phyloP scores from a whole-genome alignment of 192 early-diverging fungal genomes.

The Gamsiella multidivaricata region DNA sequence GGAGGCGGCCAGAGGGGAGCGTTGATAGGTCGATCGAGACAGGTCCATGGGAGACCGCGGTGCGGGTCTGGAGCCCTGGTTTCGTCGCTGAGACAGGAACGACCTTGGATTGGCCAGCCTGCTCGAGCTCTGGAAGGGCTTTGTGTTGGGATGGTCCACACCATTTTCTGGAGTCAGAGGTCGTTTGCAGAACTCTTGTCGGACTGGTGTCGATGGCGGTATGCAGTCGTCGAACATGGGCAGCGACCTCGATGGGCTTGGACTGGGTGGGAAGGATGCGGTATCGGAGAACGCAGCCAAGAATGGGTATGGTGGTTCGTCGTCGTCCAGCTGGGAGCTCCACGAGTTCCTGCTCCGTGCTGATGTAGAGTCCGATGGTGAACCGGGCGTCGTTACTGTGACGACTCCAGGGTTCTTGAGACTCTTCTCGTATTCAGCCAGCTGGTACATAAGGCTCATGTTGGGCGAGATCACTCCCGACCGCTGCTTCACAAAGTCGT shows the following conservation, averaged over 20 bases:
- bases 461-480: constrained; percentile 51
- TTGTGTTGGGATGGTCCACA: constrained; percentile 30
- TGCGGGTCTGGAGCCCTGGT: not conserved
- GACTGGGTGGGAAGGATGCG: not conserved
- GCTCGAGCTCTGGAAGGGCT: constrained; percentile 32
- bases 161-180: constrained; percentile 25
- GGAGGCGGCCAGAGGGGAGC: constrained; percentile 1
- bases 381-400: not conserved
- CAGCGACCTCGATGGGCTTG: not conserved
- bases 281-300: constrained; percentile 19
- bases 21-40: constrained; percentile 3
- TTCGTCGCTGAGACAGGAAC: constrained; percentile 1
- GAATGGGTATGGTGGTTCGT: constrained; percentile 52
- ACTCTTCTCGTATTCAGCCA: constrained; percentile 49
- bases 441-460: constrained; percentile 52
- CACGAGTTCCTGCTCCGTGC: constrained; percentile 23
- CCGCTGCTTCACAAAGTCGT: constrained; percentile 58
- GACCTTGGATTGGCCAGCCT: constrained; percentile 16
- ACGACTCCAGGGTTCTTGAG: constrained; percentile 17
- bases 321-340: constrained; percentile 42
- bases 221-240: constrained; percentile 5
- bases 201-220: constrained; percentile 11
- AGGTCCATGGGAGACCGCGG: not conserved
- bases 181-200: constrained; percentile 32
- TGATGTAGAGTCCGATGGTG: not conserved